Conservation (phyloP, 371 early-diverging fungal genomes). For the Mortierella sp. region DNA sequence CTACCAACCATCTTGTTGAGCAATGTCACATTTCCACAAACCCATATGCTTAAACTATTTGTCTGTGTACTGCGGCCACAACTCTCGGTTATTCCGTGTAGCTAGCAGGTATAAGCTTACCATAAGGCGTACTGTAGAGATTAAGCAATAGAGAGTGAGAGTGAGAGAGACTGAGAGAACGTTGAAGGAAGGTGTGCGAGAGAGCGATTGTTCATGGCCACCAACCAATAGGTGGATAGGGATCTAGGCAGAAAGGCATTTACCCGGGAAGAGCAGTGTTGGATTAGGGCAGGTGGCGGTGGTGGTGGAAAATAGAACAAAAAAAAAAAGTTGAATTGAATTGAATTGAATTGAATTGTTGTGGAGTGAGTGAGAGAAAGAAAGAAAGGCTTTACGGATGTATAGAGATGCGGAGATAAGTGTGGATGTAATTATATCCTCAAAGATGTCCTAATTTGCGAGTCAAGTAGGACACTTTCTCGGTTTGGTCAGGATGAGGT, state of each 20-base stretch:
- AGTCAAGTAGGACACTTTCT: not conserved
- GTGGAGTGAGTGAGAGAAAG: too few species aligned
- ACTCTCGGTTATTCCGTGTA: too few species aligned
- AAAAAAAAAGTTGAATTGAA: too few species aligned
- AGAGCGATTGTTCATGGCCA: not conserved
- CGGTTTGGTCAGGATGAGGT: slow-evolving; percentile 6
- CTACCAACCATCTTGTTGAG: too few species aligned
- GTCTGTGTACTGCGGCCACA: too few species aligned
- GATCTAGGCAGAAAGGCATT: too few species aligned
- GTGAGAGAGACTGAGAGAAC: not conserved
- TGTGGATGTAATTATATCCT: not conserved
- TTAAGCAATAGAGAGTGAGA: not conserved
- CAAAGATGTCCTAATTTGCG: not conserved
- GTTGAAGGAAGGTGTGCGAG: not conserved
- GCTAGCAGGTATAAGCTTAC: not conserved
- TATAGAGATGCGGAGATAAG: not conserved
- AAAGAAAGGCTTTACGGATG: not conserved
- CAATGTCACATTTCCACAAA: too few species aligned
- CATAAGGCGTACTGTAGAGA: not conserved
- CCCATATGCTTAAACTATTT: too few species aligned
- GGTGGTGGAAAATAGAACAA: too few species aligned
- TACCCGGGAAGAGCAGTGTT: too few species aligned
- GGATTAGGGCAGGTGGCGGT: too few species aligned
- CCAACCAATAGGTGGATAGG: not conserved
- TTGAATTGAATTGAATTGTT: too few species aligned